These are phyloP conservation scores for Geotrichum fermentans DNA, from an alignment of 1,139 yeast species.

Conservation along the genomic window DNA sequence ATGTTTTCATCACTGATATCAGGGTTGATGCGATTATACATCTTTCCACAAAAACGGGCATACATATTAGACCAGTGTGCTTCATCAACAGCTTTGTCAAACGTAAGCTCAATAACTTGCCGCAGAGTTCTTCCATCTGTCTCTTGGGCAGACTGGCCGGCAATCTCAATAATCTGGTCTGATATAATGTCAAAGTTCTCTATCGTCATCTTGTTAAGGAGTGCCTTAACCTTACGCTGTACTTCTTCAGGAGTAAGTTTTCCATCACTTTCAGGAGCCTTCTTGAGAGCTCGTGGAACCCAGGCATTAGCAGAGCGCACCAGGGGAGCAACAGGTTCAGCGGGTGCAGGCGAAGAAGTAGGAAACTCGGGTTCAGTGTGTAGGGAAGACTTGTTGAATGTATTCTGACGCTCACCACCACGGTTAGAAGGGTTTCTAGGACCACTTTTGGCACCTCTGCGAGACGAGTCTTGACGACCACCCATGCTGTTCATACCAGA, in stretches of 20 bases:
- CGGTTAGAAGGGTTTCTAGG: constrained; percentile 30
- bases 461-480: constrained; percentile 52
- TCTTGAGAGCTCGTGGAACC: constrained; percentile 59
- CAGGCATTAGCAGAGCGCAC: constrained; percentile 83
- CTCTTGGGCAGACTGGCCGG: constrained; percentile 84
- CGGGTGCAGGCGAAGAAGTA: constrained; percentile 26
- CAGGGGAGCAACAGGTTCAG: constrained; percentile 37
- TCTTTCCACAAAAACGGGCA: constrained; percentile 85
- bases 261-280: constrained; percentile 42
- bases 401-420: constrained; percentile 35
- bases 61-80: constrained; percentile 98
- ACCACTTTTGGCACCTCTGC: constrained; percentile 43
- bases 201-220: constrained; percentile 86
- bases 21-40: constrained; percentile 62
- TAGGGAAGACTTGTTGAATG: constrained; percentile 22
- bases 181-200: constrained; percentile 85
- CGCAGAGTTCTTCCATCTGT: constrained; percentile 76
- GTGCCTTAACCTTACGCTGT: constrained; percentile 79
- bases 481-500: constrained; percentile 26
- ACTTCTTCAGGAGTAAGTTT: constrained; percentile 67
- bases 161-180: constrained; percentile 68
- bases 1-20: constrained; percentile 61
- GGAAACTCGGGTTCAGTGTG: constrained; percentile 24
- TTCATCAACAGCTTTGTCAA: constrained; percentile 96
- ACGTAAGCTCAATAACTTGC: constrained; percentile 76